phyloP scores from a whole-genome alignment of 192 early-diverging fungal genomes.

The Mortierella hygrophila region DNA sequence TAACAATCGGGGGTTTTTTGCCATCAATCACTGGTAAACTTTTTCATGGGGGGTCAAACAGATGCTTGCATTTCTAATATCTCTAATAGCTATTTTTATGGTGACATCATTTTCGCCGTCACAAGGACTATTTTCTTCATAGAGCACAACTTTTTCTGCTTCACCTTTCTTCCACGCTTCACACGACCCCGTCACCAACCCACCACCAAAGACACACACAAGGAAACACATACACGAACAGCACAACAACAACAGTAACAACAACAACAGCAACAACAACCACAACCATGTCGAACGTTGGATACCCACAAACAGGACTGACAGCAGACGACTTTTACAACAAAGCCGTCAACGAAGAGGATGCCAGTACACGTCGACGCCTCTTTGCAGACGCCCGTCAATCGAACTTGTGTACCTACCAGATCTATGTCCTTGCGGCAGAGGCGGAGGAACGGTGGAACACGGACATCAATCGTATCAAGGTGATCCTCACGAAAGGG shows the following conservation, averaged over 20 bases:
- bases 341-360: background rate
- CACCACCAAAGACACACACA: background rate
- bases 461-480: background rate
- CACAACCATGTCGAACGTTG: constrained; percentile 1
- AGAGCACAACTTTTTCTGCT: background rate
- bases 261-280: background rate
- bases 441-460: constrained; percentile 24
- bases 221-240: background rate
- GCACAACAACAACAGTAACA: background rate
- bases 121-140: background rate
- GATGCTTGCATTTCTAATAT: background rate
- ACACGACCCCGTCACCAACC: background rate
- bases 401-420: constrained; percentile 28
- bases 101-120: background rate
- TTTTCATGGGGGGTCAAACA: background rate
- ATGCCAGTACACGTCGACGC: constrained; percentile 26
- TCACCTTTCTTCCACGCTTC: background rate
- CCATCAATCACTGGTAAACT: too few relatives aligned
- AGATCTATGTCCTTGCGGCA: constrained; percentile 36
- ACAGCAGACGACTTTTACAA: constrained; percentile 7
- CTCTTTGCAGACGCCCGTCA: constrained; percentile 47
- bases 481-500: constrained; percentile 13
- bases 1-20: too few relatives aligned
- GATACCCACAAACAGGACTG: constrained; percentile 3
- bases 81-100: background rate